Evolutionary conservation across 1,284 basidiomycete species (phyloP), one percentile per base, ranked within the genome.

Genomic region (Polyporus tsugae): DNA sequence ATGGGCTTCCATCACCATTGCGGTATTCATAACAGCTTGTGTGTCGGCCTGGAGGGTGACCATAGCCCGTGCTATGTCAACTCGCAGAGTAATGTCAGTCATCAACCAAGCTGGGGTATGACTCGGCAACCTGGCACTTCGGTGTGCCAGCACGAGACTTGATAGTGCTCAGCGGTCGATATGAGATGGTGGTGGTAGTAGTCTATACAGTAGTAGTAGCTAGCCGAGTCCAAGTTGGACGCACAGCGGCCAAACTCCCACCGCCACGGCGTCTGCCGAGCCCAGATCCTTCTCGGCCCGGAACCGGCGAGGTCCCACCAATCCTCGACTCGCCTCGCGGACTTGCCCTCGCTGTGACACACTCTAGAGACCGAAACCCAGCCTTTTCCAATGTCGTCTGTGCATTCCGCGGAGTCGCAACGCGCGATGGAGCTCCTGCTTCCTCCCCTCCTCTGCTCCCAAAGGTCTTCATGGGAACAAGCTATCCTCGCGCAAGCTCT

Each of bases 401-500:
- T 11, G 0, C n/a, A 25, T 49, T 49, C 9, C 6, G 9, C 2
- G 10, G 46, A 25, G n/a, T 25, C 22, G n/a, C 10, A 19, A 7
- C 3, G 13, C 29, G 3, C 6, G 13, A 19, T 55, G 17, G 33
- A 41, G 2, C 38, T 66, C 0, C 69, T 75, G 38, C 67, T 75
- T 9, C 72, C 71, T 0, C 72, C 75, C 0, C 70, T 77, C 4
- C 70, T 77, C 6, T 60, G 73, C 2, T 66, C 65, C 2, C 73
- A 75, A 61, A 69, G 74, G 10, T 69, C 76, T 2, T 75, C 76
- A 29, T 76, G 75, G 75, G 75, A 77, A 63, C 75, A 77, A 66
- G 76, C 74, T 3, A 62, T 65, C 22, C 67, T 73, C 41, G 71
- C 75, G 0, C 76, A 77, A 46, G 75, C 76, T 17, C 55, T 77